Evolutionary conservation across 1,284 basidiomycete genomes (phyloP).

Genomic region (Pterulicium gracile): DNA sequence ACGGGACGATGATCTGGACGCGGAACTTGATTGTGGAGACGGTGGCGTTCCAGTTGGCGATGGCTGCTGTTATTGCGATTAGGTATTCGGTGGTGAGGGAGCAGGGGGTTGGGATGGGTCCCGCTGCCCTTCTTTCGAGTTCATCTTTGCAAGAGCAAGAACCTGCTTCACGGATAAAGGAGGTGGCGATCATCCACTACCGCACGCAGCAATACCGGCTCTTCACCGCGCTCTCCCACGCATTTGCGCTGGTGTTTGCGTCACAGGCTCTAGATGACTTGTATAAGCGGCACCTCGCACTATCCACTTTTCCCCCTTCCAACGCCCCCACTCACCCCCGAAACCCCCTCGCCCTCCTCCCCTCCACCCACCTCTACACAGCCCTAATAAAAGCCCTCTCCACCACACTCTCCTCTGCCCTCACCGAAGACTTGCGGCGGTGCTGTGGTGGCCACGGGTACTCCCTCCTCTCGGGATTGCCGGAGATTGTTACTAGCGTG

Average conservation of each 20-base stretch:
- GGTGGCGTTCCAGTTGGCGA: conserved; percentile 13
- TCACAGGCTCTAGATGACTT: conserved; percentile 8
- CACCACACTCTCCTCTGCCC: conserved; percentile 12
- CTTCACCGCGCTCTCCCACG: conserved; percentile 10
- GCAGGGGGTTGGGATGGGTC: conserved; percentile 11
- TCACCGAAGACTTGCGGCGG: conserved; percentile 15
- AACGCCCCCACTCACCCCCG: conserved; percentile 5
- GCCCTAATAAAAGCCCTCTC: conserved; percentile 15
- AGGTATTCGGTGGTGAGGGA: conserved; percentile 16
- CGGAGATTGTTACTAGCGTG: conserved; percentile 11
- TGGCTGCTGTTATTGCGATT: conserved; percentile 13
- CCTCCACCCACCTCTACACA: conserved; percentile 11
- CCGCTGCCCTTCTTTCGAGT: conserved; percentile 4
- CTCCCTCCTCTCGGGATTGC: conserved; percentile 14
- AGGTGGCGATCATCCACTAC: conserved; percentile 13
- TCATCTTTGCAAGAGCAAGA: no score
- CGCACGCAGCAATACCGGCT: conserved; percentile 15
- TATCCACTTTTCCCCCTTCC: no score
- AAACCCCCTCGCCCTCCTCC: conserved; percentile 8
- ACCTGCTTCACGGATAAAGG: no score
- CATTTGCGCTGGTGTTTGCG: conserved; percentile 10
- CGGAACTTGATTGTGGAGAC: conserved; percentile 9
- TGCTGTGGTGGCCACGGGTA: conserved; percentile 16
- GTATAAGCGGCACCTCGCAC: no score
- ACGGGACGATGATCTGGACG: conserved; percentile 14